These are phyloP conservation scores for Gardenia jasminoides DNA, from an alignment of 257 asterid species.

Conservation along the genomic window DNA sequence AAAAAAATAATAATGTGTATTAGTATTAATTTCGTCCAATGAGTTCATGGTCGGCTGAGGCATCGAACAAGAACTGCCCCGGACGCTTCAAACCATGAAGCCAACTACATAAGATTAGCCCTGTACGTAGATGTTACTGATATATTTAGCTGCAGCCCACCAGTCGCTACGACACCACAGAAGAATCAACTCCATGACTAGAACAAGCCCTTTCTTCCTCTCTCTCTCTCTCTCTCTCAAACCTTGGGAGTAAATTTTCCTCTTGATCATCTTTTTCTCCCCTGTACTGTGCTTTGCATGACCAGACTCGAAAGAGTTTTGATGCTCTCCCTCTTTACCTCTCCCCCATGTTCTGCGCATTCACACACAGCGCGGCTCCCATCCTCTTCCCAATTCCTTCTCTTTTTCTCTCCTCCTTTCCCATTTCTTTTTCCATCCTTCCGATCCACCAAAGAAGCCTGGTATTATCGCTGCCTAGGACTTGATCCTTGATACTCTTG, in stretches of 20 bases:
- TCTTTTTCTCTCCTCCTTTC: background rate
- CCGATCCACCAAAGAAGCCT: slow-evolving; percentile 12
- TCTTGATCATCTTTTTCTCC: background rate
- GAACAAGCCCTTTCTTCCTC: background rate
- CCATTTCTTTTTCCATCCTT: slow-evolving; percentile 7
- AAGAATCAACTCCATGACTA: background rate
- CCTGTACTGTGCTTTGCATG: background rate
- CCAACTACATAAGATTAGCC: background rate
- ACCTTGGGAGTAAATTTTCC: background rate
- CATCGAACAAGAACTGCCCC: background rate
- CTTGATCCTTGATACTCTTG: slow-evolving; percentile 18
- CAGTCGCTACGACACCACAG: background rate
- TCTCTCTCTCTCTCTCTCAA: background rate
- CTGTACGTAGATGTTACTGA: background rate
- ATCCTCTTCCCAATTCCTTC: background rate
- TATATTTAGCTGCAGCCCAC: background rate
- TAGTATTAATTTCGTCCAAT: background rate
- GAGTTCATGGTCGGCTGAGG: background rate
- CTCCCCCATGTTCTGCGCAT: background rate
- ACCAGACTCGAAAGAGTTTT: slow-evolving; percentile 3
- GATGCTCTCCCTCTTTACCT: slow-evolving; percentile 1
- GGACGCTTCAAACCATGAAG: background rate
- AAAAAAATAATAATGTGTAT: too few species aligned
- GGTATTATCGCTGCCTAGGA: slow-evolving; percentile 32
- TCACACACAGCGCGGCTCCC: background rate